Evolutionary conservation across 2,329 filamentous ascomycete species (phyloP), one percentile per base, ranked within the genome.

Genomic region (Fusarium multiceps): DNA sequence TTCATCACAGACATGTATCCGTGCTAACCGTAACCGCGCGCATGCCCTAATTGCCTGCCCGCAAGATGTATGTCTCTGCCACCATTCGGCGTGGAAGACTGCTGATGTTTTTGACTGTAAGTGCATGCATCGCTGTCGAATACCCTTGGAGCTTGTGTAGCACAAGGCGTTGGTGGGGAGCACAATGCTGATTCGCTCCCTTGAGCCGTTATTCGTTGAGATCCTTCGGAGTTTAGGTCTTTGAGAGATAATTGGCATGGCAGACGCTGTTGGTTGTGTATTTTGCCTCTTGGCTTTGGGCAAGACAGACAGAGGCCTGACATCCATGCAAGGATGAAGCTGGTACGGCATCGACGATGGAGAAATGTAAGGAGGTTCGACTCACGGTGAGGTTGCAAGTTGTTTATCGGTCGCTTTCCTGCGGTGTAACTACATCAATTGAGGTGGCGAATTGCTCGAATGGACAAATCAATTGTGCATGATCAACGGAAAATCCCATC

Each of bases 111-210:
- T 34, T 8, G 28, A n/a, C 21, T 16, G 7, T 25, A 37, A 59
- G 37, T 55, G 54, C 18, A 48, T 55, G 48, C n/a, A 37, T 27
- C 30, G 18, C 30, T 3, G 23, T 12, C 30, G n/a, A 30, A 41
- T 63, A 4, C 49, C 42, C 14, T 49, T 12, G 21, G 43, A 13
- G 12, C 10, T 59, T 42, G 49, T 46, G 53, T 46, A 40, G 37
- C 49, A 45, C 41, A 41, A 69, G 21, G 25, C 42, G 43, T 23
- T 30, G n/a, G 25, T 28, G n/a, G 32, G 4, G 21, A n/a, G 23
- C 18, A 27, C 23, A 32, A 11, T 3, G 16, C 34, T 37, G 34
- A n/a, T 37, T 37, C 34, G 34, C 34, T 37, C 34, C 34, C 18
- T 37, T 37, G 34, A n/a, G 10, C 13, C 8, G 6, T n/a, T 6